Base-by-base conservation (phyloP, 176 grass and related monocot genomes). In the Ampelocalamus luodianensis region DNA sequence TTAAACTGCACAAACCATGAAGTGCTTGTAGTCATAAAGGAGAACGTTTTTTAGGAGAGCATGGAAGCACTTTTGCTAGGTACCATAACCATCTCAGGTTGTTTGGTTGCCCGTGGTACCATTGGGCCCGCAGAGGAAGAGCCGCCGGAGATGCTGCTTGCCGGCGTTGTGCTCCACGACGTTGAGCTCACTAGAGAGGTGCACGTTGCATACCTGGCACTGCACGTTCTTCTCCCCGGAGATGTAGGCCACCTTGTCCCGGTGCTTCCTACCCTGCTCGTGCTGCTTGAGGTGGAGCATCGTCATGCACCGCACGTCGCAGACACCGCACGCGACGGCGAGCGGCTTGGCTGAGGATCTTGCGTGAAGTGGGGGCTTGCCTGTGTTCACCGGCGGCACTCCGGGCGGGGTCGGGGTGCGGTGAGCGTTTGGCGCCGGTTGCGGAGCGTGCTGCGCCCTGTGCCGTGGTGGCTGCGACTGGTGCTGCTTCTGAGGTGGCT, bases 201-300 rank as follows among this genome's bases (percentile, higher is more conserved):
- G 51, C 55, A 90, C 88, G 46, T 90, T 46, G 72, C 88, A 90
- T 1, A 82, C 37, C 20, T 45, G 4, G 88, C 83, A 90, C 66
- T 13, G 34, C 65, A 86, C 45, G 83, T 64, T 82, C 45, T 27
- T 86, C 78, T 90, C 6, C 2, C 72, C 65, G 65, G 88, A 63
- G 71, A 44, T 65, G 71, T 10, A 54, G 10, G 88, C 88, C 78
- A 86, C 55, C 48, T 66, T 78, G 72, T 82, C 78, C 56, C 46
- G 44, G 79, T 90, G 88, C 79, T 77, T 86, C 79, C 84, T 82
- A 29, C 88, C 84, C 39, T 37, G 4, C 79, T 90, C 79, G 54
- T 86, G 83, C 71, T 72, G 32, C 88, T 51, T 82, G 22, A 90
- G 78, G 78, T 90, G 9, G 72, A 16, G 44, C 64, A 10, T 43